phyloP scores from a whole-genome alignment of 2,329 filamentous ascomycete species.

The Claviceps sorghi region DNA sequence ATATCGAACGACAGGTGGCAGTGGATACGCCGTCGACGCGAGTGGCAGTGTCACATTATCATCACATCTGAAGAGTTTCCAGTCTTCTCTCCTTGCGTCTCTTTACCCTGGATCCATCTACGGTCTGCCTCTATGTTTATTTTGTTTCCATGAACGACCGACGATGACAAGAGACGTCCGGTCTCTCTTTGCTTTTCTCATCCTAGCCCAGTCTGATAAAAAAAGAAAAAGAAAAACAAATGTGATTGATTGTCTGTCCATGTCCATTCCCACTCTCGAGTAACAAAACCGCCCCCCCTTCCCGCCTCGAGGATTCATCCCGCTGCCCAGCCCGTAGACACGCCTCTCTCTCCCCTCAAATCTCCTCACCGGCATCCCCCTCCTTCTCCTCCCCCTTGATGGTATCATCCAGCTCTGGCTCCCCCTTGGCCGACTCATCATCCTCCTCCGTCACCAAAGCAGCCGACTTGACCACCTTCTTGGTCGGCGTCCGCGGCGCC shows the following conservation, averaged over 20 bases:
- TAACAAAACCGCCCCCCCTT: background rate
- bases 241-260: background rate
- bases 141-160: background rate
- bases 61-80: background rate
- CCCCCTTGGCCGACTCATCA: slow-evolving; percentile 5
- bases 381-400: slow-evolving; percentile 6
- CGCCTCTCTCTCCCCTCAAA: background rate
- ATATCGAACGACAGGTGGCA: background rate
- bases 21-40: background rate
- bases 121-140: background rate
- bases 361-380: background rate
- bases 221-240: background rate
- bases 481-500: slow-evolving; percentile 14
- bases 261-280: background rate
- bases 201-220: background rate
- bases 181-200: background rate
- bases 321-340: background rate
- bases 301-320: background rate
- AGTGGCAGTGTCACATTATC: background rate
- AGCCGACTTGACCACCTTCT: slow-evolving; percentile 14
- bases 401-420: too few species aligned
- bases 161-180: background rate
- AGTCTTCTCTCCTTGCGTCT: background rate
- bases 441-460: slow-evolving; percentile 7
- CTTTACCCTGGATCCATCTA: background rate